Evolutionary conservation across 441 rosid genomes (phyloP).

Genomic region (Syzygium malaccense): DNA sequence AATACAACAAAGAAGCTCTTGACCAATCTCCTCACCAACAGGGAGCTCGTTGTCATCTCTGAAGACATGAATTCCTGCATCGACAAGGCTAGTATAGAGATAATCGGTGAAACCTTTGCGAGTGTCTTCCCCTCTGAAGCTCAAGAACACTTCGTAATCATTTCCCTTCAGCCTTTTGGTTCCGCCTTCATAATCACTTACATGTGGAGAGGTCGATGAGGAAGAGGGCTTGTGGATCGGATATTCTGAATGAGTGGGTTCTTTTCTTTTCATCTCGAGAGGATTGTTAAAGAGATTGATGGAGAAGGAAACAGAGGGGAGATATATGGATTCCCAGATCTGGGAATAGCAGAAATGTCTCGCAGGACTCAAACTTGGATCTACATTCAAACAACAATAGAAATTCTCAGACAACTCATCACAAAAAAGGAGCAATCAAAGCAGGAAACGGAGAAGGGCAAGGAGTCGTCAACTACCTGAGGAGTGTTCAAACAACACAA

Average conservation of each 20-base stretch:
- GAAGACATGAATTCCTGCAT: accelerated
- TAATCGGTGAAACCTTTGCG: accelerated
- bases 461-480: no score
- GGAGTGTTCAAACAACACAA: no score
- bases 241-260: not conserved
- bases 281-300: no score
- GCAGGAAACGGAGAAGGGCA: no score
- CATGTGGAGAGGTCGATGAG: accelerated
- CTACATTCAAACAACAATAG: no score
- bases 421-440: no score
- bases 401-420: no score
- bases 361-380: no score
- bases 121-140: accelerated
- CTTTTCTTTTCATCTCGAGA: not conserved
- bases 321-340: not conserved
- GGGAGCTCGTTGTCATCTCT: not conserved
- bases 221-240: not conserved
- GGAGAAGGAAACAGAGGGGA: no score
- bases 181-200: not conserved
- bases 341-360: not conserved
- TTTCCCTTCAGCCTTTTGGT: accelerated
- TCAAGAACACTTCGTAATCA: not conserved
- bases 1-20: not conserved
- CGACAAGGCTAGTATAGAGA: not conserved
- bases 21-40: not conserved